A percentile compares a stretch with the other conserved stretches of the same genome.
phyloP scores from a whole-genome alignment of 805 yeast genomes.

The Yarrowia keelungensis region DNA sequence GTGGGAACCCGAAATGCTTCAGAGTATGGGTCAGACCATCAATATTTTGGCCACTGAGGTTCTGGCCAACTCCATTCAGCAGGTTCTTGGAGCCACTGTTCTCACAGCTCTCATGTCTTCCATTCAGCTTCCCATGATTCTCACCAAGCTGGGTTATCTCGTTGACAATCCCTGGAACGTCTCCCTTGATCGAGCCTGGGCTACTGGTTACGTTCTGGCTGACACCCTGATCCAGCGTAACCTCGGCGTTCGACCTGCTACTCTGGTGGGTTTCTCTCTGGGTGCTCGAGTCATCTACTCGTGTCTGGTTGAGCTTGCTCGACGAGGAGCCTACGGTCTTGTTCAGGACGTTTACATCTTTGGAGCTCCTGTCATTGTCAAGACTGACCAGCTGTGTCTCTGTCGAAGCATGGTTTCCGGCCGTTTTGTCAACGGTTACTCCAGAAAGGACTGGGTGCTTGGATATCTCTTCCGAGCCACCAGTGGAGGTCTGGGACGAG shows the following conservation, averaged over 20 bases:
- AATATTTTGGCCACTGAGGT: slow-evolving; percentile 93
- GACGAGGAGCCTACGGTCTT: slow-evolving; percentile 83
- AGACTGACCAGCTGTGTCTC: slow-evolving; percentile 74
- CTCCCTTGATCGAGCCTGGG: slow-evolving; percentile 95
- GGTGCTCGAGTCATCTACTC: slow-evolving; percentile 94
- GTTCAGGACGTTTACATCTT: slow-evolving; percentile 86
- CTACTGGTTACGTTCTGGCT: slow-evolving; percentile 89
- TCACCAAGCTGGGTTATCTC: slow-evolving; percentile 85
- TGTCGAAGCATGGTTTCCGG: slow-evolving; percentile 91
- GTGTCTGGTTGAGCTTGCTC: slow-evolving; percentile 84
- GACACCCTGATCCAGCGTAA: slow-evolving; percentile 88
- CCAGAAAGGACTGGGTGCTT: slow-evolving; percentile 92
- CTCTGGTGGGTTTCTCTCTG: slow-evolving; percentile 89
- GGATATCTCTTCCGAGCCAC: slow-evolving; percentile 96
- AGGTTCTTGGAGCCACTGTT: slow-evolving; percentile 89
- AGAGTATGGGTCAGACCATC: slow-evolving; percentile 95
- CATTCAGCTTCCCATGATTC: slow-evolving; percentile 87
- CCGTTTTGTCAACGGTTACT: slow-evolving; percentile 85
- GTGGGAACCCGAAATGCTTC: slow-evolving; percentile 99
- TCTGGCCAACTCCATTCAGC: slow-evolving; percentile 90
- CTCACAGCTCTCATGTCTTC: slow-evolving; percentile 91
- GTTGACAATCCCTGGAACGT: slow-evolving; percentile 98
- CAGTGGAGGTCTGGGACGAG: slow-evolving; percentile 89
- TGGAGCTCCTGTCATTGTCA: slow-evolving; percentile 87
- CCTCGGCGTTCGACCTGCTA: slow-evolving; percentile 89